These are phyloP conservation scores for Rhizophagus clarus DNA, from an alignment of 192 early-diverging fungal genomes.

Conservation along the genomic window DNA sequence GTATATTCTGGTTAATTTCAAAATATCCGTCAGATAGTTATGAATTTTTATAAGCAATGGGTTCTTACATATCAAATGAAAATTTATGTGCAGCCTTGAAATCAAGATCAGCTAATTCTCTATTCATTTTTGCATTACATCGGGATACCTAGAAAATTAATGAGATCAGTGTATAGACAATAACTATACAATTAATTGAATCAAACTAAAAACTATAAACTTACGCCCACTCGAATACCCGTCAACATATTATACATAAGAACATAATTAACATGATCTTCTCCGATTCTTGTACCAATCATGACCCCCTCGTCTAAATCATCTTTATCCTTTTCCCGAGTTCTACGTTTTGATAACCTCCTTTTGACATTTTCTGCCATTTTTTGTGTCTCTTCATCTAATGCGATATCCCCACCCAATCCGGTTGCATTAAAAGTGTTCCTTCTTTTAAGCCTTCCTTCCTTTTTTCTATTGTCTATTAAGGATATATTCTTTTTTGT, in stretches of 20 bases:
- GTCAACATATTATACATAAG: conserved; percentile 99
- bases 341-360: conserved; percentile 17
- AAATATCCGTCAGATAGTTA: not conserved
- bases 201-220: conserved; percentile 31
- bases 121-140: conserved; percentile 80
- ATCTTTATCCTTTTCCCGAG: conserved; percentile 38
- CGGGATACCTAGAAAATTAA: conserved; percentile 65
- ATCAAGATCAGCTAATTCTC: conserved; percentile 75
- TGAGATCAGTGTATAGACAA: not conserved
- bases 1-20: not conserved
- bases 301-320: conserved; percentile 48
- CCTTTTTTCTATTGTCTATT: not conserved
- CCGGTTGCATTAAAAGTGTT: conserved; percentile 47
- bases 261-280: conserved; percentile 95
- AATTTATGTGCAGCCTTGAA: conserved; percentile 89
- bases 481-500: not conserved
- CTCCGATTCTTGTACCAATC: conserved; percentile 86
- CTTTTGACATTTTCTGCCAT: conserved; percentile 25
- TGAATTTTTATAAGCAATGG: not conserved
- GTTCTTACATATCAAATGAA: conserved; percentile 87
- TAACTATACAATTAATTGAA: not conserved
- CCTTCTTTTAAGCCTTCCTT: conserved; percentile 36
- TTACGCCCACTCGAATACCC: conserved; percentile 87
- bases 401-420: not conserved
- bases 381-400: conserved; percentile 29